phyloP scores from a whole-genome alignment of 805 yeast species.

The Starmerella roubikii region DNA sequence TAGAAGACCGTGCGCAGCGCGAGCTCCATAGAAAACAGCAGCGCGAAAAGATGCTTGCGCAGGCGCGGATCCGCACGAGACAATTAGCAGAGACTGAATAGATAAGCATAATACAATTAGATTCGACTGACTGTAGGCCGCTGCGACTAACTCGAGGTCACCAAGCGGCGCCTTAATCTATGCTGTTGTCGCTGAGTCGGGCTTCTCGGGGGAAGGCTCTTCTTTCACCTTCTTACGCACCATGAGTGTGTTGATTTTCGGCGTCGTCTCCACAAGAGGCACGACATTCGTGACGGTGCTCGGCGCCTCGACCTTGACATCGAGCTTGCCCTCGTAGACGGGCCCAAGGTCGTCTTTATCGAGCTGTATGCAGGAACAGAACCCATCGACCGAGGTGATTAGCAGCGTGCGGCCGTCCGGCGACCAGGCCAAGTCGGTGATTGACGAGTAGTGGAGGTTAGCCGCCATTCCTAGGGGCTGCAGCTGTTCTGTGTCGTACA shows the following conservation, averaged over 20 bases:
- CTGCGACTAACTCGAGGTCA: no score
- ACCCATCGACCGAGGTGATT: conserved; percentile 83
- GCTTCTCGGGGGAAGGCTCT: no score
- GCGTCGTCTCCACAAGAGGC: neutral
- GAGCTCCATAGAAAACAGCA: conserved; percentile 34
- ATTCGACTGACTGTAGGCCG: no score
- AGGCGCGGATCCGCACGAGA: conserved; percentile 37
- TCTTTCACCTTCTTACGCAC: conserved; percentile 16
- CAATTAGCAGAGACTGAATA: conserved; percentile 9
- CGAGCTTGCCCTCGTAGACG: conserved; percentile 2
- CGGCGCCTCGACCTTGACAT: neutral
- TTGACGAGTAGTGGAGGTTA: conserved; percentile 73
- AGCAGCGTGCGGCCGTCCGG: conserved; percentile 56
- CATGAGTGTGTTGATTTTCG: conserved; percentile 13
- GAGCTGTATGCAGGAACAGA: conserved; percentile 57
- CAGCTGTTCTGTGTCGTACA: conserved; percentile 65
- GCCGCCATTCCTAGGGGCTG: conserved; percentile 61
- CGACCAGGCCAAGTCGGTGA: conserved; percentile 83
- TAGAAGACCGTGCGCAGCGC: conserved; percentile 32
- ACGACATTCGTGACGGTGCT: neutral
- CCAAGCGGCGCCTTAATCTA: no score
- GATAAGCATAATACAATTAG: no score
- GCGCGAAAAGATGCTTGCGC: conserved; percentile 44
- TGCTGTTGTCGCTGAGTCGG: no score
- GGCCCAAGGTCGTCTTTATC: conserved; percentile 44